phyloP scores from a whole-genome alignment of 164 flowering plant genomes.

The Vitis rupestris region DNA sequence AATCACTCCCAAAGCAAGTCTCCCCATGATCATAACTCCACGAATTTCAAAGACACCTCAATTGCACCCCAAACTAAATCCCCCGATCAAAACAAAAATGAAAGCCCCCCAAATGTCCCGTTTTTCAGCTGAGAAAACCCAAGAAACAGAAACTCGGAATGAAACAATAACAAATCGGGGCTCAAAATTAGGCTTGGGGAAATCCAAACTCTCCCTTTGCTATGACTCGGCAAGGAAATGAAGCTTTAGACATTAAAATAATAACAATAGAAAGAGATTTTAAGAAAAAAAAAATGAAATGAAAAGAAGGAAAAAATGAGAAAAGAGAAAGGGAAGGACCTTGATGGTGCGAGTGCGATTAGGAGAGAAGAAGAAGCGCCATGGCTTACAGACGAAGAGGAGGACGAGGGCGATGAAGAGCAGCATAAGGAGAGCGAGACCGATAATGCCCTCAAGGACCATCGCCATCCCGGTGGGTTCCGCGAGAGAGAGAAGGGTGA shows the following conservation, averaged over 20 bases:
- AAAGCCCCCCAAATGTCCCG: too few relatives aligned
- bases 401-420: conserved; percentile 53
- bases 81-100: too few relatives aligned
- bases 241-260: neutral
- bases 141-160: too few relatives aligned
- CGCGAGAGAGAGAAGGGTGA: conserved; percentile 21
- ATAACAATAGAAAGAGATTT: conserved; percentile 1
- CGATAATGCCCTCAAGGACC: conserved; percentile 45
- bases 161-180: too few relatives aligned
- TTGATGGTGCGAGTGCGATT: conserved; percentile 41
- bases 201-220: too few relatives aligned
- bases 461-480: conserved; percentile 41
- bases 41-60: too few relatives aligned
- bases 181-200: too few relatives aligned
- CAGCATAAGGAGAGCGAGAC: conserved; percentile 53
- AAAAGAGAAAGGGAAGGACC: conserved; percentile 27
- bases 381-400: conserved; percentile 70
- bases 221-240: too few relatives aligned
- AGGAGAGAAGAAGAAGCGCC: conserved; percentile 62
- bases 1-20: too few relatives aligned
- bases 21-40: too few relatives aligned
- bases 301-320: neutral
- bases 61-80: too few relatives aligned
- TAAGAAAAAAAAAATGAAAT: neutral
- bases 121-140: too few relatives aligned